Evolutionary conservation across 2,329 filamentous ascomycete species (phyloP), one percentile per base, ranked within the genome.

Genomic region (Westerdykella aurantiaca): DNA sequence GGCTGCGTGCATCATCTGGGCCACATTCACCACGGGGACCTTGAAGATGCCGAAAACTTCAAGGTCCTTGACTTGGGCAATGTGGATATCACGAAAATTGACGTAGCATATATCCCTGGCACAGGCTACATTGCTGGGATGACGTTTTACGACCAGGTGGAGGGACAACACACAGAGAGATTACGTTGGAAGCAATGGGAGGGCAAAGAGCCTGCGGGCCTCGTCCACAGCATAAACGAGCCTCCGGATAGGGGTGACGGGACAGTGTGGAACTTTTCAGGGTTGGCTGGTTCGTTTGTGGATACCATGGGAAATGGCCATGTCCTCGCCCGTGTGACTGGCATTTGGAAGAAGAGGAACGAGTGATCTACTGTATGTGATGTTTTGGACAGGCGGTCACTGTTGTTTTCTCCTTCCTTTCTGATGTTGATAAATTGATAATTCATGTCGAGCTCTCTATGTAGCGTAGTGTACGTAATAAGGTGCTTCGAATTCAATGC

Each of bases 341-440:
- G 55, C 3, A 51, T 61, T 16, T 61, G 58, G 58, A 58, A 49
- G 50, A 60, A 52, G 50, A 46, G 42, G n/a, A 52, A 55, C 25
- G 34, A 47, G 10, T 38, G 25, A 42, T n/a, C n/a, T 13, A 13
- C 37, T 25, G 11, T 23, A n/a, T 29, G 25, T 29, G 25, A 9
- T 29, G 7, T 29, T 12, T 29, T 12, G 25, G 25, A 12, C 18
- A 3, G 6, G 18, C 6, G 3, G 18, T 21, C 18, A 21, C 18
- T 21, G 18, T 21, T 21, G 18, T 3, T 21, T 21, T 6, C 18
- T 3, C 18, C 18, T 21, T 21, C 6, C 18, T 21, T 6, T 21
- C n/a, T 21, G 4, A 21, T 21, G 18, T 3, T 6, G 18, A 21
- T 21, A 21, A 6, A 21, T 21, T 21, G 18, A 12, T 29, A 29